Percentiles rank a stretch among this genome's conserved stretches.
These are phyloP conservation scores for Platanus orientalis DNA, from an alignment of 164 flowering plant genomes.

Conservation along the genomic window DNA sequence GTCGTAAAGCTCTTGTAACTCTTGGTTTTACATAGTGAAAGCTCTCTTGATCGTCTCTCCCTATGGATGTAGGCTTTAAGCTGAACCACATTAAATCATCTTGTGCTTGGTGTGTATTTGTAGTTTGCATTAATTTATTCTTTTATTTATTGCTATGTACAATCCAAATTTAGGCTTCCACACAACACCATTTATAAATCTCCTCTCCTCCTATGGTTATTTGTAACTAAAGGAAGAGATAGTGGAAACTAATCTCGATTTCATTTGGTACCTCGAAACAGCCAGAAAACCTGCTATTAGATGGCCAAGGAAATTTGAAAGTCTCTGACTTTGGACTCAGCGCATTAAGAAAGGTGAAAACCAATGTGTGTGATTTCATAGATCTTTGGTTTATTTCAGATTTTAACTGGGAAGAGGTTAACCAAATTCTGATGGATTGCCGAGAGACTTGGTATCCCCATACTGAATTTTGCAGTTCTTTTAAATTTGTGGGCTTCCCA, in stretches of 20 bases:
- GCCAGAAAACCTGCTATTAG: slow-evolving; percentile 87
- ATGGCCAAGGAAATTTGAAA: slow-evolving; percentile 64
- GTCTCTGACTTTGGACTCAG: slow-evolving; percentile 90
- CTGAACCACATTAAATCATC: too few relatives aligned
- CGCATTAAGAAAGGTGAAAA: slow-evolving; percentile 45
- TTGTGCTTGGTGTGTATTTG: too few relatives aligned
- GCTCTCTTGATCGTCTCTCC: too few relatives aligned
- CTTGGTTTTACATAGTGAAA: too few relatives aligned
- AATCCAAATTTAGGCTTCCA: too few relatives aligned
- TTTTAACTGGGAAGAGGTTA: background rate
- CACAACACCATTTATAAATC: background rate
- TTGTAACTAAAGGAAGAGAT: background rate
- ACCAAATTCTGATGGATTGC: slow-evolving; percentile 20
- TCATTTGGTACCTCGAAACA: slow-evolving; percentile 17
- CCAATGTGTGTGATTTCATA: background rate
- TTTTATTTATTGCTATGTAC: too few relatives aligned
- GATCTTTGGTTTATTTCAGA: background rate
- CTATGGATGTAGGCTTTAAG: too few relatives aligned
- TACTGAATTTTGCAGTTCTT: too few relatives aligned
- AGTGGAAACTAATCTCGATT: slow-evolving; percentile 6
- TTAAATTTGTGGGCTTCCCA: too few relatives aligned
- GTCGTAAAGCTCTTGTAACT: too few relatives aligned
- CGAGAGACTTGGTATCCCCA: slow-evolving; percentile 36
- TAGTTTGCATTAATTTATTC: too few relatives aligned
- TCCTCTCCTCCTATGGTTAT: background rate